Base-by-base conservation (phyloP, 257 asterid species). In the Ehretia macrophylla region DNA sequence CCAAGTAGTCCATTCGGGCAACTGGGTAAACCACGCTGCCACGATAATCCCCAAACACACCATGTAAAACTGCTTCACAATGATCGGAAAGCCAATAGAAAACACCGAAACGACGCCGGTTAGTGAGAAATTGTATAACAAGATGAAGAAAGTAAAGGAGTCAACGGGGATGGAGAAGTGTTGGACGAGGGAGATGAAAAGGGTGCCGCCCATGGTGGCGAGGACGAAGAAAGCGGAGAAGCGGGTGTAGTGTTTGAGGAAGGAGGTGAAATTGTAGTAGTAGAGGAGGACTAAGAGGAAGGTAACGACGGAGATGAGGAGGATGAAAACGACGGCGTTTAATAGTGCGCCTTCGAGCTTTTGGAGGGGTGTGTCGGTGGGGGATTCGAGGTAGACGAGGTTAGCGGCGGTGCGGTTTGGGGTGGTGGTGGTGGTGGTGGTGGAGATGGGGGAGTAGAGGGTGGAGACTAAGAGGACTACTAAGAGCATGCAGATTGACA, bases 1-100 rank as follows among this genome's bases (percentile, higher is more conserved):
- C 99, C 99, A 92, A 3, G 97, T 92, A 10, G 97, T 92, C 97
- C 97, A 92, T 56, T 92, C 99, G 0, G 99, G 99, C 78, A 92
- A 66, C 21, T 83, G 82, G 0, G 97, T 68, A 73, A 92, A 88
- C 99, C 95, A 88, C 17, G 87, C 97, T 0, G 99, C 99, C 45
- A 81, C 95, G 40, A 88, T 84, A 38, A 92, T 83, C 69, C 97
- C 99, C 74, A 88, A 64, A 18, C 64, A 60, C 71, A 92, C 95
- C 97, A 85, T 78, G 44, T 77, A 86, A 45, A 84, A 67, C 75
- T 92, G 99, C 79, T 80, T 86, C 60, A 92, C 68, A 48, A 88
- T 32, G 50, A 92, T 88, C 11, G 99, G 99, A 46, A 86, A 68
- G 50, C 97, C 89, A 56, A 64, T 68, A 0, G 97, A 84, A 50